A percentile compares a stretch with the other conserved stretches of the same genome.
phyloP scores from a whole-genome alignment of 495 filamentous ascomycete species.

The Bacidia rubella region DNA sequence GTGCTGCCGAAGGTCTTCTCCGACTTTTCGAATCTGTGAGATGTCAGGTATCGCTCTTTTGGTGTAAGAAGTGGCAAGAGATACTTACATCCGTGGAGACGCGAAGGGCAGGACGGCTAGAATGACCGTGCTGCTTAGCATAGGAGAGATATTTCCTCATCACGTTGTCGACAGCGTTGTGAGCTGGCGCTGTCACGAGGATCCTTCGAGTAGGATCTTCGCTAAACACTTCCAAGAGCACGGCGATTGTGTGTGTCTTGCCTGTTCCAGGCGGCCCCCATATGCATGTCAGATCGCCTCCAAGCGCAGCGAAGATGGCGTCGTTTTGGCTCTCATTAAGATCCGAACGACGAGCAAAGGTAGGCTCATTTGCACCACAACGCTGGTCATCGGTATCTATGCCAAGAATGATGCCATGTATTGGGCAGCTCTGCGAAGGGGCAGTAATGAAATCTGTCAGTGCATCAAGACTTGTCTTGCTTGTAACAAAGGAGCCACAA shows the following conservation, averaged over 20 bases:
- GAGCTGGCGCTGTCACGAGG: slow-evolving; percentile 33
- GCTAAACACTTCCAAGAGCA: slow-evolving; percentile 29
- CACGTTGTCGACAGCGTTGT: slow-evolving; percentile 41
- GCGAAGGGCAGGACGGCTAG: slow-evolving; percentile 19
- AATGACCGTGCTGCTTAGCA: neutral
- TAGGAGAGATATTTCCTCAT: slow-evolving; percentile 29
- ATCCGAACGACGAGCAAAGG: neutral
- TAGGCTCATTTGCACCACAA: slow-evolving; percentile 1
- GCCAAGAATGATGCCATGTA: slow-evolving; percentile 24
- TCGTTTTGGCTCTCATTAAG: slow-evolving; percentile 34
- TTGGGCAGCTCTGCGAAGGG: slow-evolving; percentile 20
- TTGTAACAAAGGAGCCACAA: slow-evolving; percentile 34
- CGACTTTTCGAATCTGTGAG: slow-evolving; percentile 31
- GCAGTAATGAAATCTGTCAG: slow-evolving; percentile 23
- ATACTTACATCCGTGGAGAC: slow-evolving; percentile 34
- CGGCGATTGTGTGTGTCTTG: slow-evolving; percentile 38
- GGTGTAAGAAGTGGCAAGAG: neutral
- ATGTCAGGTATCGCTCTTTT: neutral
- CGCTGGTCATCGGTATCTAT: neutral
- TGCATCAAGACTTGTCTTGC: slow-evolving; percentile 35
- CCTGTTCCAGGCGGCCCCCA: slow-evolving; percentile 43
- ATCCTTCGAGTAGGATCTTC: slow-evolving; percentile 11
- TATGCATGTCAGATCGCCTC: slow-evolving; percentile 27
- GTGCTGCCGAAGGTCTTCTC: slow-evolving; percentile 26
- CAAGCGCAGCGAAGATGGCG: slow-evolving; percentile 28